A percentile compares a stretch with the other conserved stretches of the same genome.
These are phyloP conservation scores for Dysphania ambrosioides DNA, from an alignment of 148 eudicot species.

Conservation along the genomic window DNA sequence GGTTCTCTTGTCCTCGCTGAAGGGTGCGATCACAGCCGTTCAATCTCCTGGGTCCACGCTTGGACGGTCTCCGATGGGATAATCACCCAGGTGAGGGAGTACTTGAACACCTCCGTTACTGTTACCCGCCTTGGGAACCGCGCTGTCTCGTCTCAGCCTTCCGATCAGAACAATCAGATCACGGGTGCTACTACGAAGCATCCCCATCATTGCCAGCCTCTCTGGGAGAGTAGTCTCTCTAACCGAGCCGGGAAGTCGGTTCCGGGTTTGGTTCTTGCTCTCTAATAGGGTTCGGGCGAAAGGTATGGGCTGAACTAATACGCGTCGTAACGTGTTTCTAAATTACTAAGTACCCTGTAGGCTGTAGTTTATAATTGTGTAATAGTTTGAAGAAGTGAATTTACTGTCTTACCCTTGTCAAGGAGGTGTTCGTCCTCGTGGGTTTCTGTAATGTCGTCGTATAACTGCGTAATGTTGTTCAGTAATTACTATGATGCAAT, in stretches of 20 bases:
- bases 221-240: constrained; percentile 61
- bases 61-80: constrained; percentile 72
- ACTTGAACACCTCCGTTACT: constrained; percentile 70
- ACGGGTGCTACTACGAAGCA: background rate
- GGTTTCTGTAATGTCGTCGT: background rate
- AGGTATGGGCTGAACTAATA: background rate
- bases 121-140: constrained; percentile 48
- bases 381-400: background rate
- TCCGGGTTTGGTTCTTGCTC: constrained; percentile 70
- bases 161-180: constrained; percentile 18
- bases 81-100: constrained; percentile 66
- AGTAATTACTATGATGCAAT: constrained; percentile 4
- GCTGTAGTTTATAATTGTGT: background rate
- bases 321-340: too few species aligned
- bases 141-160: constrained; percentile 1
- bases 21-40: constrained; percentile 48
- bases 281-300: background rate
- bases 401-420: background rate
- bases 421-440: background rate
- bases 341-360: too few species aligned
- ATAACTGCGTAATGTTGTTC: background rate
- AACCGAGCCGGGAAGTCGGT: constrained; percentile 60
- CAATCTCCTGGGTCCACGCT: constrained; percentile 72
- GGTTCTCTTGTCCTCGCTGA: constrained; percentile 55
- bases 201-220: constrained; percentile 29